Evolutionary conservation across 495 filamentous ascomycete genomes (phyloP).

Genomic region (Trichoderma orchidacearum): DNA sequence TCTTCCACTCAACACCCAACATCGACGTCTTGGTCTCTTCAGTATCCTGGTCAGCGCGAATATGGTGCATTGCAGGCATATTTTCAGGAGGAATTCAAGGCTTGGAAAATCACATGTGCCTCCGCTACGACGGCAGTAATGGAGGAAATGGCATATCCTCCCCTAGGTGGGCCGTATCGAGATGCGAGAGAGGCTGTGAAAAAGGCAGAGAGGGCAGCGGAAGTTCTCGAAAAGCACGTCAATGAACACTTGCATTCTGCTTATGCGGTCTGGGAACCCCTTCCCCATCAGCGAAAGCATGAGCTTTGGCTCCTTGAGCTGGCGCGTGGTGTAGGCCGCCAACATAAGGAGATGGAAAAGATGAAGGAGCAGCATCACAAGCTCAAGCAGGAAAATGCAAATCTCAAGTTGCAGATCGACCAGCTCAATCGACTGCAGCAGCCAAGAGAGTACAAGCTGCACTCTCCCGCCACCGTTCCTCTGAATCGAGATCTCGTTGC

Average conservation of each 20-base stretch:
- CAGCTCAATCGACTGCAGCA: conserved; percentile 54
- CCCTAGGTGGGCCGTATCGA: conserved; percentile 12
- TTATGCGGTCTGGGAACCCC: conserved; percentile 54
- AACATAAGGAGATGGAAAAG: conserved; percentile 49
- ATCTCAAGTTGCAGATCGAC: conserved; percentile 57
- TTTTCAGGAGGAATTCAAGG: conserved; percentile 49
- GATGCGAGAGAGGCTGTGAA: conserved; percentile 29
- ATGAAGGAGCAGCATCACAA: conserved; percentile 46
- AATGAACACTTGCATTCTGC: conserved; percentile 54
- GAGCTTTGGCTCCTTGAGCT: conserved; percentile 71
- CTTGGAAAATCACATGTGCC: conserved; percentile 38
- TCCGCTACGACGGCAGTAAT: conserved; percentile 24
- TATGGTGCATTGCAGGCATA: conserved; percentile 52
- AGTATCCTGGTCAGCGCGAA: conserved; percentile 55
- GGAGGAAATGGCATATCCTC: conserved; percentile 28
- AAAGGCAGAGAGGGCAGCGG: conserved; percentile 23
- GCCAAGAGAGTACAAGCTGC: conserved; percentile 56
- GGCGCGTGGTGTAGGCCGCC: conserved; percentile 54
- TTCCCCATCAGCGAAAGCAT: conserved; percentile 39
- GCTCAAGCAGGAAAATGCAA: conserved; percentile 55
- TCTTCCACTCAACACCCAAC: conserved; percentile 56
- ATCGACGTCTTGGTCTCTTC: conserved; percentile 58
- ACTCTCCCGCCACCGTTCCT: conserved; percentile 48
- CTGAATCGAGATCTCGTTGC: conserved; percentile 29
- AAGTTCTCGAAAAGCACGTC: conserved; percentile 45